Evolutionary conservation across 306 rosid genomes (phyloP).

Genomic region (Urtica urens): DNA sequence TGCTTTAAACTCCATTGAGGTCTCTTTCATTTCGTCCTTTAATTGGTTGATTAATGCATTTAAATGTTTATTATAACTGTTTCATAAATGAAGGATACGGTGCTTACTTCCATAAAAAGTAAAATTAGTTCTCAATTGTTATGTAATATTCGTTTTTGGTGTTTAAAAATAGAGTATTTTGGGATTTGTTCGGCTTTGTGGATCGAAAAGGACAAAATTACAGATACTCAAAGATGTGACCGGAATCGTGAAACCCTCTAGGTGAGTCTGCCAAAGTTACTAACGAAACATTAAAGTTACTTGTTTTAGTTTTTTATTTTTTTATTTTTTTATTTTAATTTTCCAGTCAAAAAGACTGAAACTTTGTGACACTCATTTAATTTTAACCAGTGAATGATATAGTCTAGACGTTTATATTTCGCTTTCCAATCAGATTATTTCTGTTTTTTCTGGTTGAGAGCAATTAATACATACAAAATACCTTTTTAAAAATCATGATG

Average conservation of each 20-base stretch:
- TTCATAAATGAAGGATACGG: too few relatives aligned
- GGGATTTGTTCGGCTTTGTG: constrained; percentile 38
- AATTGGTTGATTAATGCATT: too few relatives aligned
- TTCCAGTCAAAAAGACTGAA: too few relatives aligned
- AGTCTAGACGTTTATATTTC: too few relatives aligned
- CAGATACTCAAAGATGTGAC: constrained; percentile 52
- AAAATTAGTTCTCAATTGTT: too few relatives aligned
- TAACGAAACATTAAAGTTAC: background rate
- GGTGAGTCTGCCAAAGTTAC: constrained; percentile 21
- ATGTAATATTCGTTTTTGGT: too few relatives aligned
- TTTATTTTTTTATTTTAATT: too few relatives aligned
- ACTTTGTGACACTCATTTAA: too few relatives aligned
- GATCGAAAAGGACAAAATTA: constrained; percentile 50
- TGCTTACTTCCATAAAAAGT: too few relatives aligned
- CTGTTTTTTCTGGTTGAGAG: background rate
- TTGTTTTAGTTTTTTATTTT: background rate
- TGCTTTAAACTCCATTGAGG: constrained; percentile 45
- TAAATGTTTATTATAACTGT: too few relatives aligned
- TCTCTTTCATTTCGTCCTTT: background rate
- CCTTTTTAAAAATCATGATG: background rate
- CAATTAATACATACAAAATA: background rate
- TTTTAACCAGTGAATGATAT: too few relatives aligned
- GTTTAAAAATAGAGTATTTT: constrained; percentile 24
- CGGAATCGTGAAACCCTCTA: constrained; percentile 64
- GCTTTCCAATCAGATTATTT: too few relatives aligned